phyloP scores from a whole-genome alignment of 352 stramenopile species.

The Phytophthora fragariaefolia region DNA sequence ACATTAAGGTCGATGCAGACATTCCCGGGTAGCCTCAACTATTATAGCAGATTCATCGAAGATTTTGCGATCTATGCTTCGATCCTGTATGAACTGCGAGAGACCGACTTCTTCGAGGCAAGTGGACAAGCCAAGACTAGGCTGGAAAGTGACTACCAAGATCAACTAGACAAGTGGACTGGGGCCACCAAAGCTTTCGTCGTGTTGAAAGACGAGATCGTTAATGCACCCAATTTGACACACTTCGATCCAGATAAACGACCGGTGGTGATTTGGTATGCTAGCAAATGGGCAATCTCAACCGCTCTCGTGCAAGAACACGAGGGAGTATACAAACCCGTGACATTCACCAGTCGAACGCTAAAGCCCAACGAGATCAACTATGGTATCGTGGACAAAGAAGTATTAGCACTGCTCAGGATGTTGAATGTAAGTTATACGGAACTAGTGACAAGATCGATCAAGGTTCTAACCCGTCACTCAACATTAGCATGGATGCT shows the following conservation, averaged over 20 bases:
- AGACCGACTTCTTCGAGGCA: not conserved
- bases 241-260: slow-evolving; percentile 19
- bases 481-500: too few relatives aligned
- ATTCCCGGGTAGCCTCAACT: slow-evolving; percentile 26
- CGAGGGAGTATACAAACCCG: not conserved
- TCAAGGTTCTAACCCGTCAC: too few relatives aligned
- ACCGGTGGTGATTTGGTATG: slow-evolving; percentile 15
- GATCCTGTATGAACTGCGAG: slow-evolving; percentile 7
- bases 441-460: too few relatives aligned
- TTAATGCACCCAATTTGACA: not conserved
- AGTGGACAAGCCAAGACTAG: not conserved
- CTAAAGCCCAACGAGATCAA: not conserved
- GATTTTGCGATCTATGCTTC: slow-evolving; percentile 15
- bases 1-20: not conserved
- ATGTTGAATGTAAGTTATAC: too few relatives aligned
- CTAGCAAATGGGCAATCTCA: slow-evolving; percentile 6
- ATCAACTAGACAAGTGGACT: not conserved
- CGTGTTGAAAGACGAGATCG: slow-evolving; percentile 15
- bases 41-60: slow-evolving; percentile 26
- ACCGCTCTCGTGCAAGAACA: slow-evolving; percentile 1
- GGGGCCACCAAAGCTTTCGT: slow-evolving; percentile 7
- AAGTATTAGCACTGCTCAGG: too few relatives aligned
- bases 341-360: not conserved
- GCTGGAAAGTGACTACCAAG: too few relatives aligned
- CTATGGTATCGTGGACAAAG: not conserved